Percentiles rank a stretch among this genome's conserved stretches.
Conservation (phyloP, 352 stramenopile species). For the Pythium sukuiense region DNA sequence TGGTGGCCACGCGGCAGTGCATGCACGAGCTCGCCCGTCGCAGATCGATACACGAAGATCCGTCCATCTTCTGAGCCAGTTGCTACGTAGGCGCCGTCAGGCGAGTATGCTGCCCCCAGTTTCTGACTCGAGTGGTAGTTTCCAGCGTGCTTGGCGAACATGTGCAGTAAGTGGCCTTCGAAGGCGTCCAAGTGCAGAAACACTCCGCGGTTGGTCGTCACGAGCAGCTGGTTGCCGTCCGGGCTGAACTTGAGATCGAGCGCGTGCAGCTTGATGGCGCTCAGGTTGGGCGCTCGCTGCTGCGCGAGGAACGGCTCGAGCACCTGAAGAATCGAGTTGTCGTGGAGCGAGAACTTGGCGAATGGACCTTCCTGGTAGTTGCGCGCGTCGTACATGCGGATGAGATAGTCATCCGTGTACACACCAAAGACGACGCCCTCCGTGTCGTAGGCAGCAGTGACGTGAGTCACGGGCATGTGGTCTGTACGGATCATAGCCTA, state of each 20-base stretch:
- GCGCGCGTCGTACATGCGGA: conserved; percentile 88
- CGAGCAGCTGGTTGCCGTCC: conserved; percentile 81
- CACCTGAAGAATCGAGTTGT: conserved; percentile 58
- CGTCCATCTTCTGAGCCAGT: conserved; percentile 72
- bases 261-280: conserved; percentile 64
- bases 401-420: conserved; percentile 83
- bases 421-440: conserved; percentile 86
- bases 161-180: conserved; percentile 75
- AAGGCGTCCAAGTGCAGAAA: conserved; percentile 86
- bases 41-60: conserved; percentile 70
- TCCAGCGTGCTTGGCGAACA: conserved; percentile 58
- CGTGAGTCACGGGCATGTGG: conserved; percentile 57
- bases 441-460: conserved; percentile 80
- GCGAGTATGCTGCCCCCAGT: conserved; percentile 66
- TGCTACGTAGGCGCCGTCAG: conserved; percentile 73
- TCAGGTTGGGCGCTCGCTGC: conserved; percentile 51
- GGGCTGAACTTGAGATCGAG: conserved; percentile 84
- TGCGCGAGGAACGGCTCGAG: conserved; percentile 65
- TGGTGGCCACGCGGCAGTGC: conserved; percentile 58
- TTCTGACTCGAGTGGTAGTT: conserved; percentile 37
- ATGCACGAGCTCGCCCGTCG: conserved; percentile 59
- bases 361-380: conserved; percentile 88
- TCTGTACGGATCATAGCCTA: conserved; percentile 66
- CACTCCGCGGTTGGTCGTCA: conserved; percentile 79
- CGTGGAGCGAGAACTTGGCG: conserved; percentile 86